Percentiles rank a stretch among this genome's conserved stretches.
Conservation (phyloP, 441 rosid species). For the Breynia disticha region DNA sequence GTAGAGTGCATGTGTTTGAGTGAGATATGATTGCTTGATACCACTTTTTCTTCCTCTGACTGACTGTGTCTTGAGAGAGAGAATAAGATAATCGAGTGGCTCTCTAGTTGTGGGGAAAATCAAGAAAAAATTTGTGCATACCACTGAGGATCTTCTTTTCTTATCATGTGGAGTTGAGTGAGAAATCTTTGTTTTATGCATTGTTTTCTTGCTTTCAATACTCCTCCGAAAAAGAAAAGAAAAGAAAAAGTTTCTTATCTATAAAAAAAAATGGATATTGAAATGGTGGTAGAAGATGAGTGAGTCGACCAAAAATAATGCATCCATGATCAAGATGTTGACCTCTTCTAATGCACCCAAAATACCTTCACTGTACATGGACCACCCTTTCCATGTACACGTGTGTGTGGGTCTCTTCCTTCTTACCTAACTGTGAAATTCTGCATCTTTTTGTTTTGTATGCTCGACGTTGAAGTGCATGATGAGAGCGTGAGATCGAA, state of each 20-base stretch:
- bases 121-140: conserved; percentile 10
- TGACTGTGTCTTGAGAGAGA: too few species aligned
- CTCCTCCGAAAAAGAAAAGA: background rate
- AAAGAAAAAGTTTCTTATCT: background rate
- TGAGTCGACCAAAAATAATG: conserved; percentile 39
- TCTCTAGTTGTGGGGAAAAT: conserved; percentile 17
- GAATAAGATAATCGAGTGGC: conserved; percentile 24
- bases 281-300: conserved; percentile 20
- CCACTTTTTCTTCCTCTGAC: conserved; percentile 10
- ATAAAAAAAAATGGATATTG: background rate
- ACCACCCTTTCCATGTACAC: conserved; percentile 32
- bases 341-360: conserved; percentile 30
- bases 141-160: conserved; percentile 11
- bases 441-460: background rate
- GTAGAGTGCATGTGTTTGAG: conserved; percentile 4
- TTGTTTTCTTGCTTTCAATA: conserved; percentile 11
- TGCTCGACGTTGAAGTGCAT: background rate
- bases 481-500: too few species aligned
- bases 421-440: conserved; percentile 21
- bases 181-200: conserved; percentile 32
- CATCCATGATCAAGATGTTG: conserved; percentile 50
- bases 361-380: conserved; percentile 19
- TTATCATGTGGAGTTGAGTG: conserved; percentile 19
- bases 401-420: conserved; percentile 42
- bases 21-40: conserved; percentile 14